Percentiles rank a stretch among this genome's conserved stretches.
These are phyloP conservation scores for Corymbia citriodora DNA, from an alignment of 441 rosid genomes.

Conservation along the genomic window DNA sequence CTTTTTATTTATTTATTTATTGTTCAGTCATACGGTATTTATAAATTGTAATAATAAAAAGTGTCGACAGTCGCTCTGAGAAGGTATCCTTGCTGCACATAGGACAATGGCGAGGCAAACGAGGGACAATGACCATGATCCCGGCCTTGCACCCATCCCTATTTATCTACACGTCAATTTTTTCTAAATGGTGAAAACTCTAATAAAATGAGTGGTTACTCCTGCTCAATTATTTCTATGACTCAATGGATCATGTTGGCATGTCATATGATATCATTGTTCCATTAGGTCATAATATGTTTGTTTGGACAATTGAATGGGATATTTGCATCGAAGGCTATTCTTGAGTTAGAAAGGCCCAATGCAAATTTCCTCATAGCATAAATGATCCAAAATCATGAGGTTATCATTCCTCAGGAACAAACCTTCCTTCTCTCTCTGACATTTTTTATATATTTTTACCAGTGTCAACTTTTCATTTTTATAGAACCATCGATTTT, in stretches of 20 bases:
- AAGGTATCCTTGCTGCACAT: not conserved
- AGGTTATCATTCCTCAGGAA: not conserved
- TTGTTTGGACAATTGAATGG: not conserved
- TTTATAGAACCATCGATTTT: not conserved
- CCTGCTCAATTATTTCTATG: not conserved
- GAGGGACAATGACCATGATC: not conserved
- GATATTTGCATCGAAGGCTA: not conserved
- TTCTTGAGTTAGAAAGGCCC: not conserved
- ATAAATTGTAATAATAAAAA: not conserved
- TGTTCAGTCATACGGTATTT: too few relatives aligned
- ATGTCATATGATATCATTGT: not conserved
- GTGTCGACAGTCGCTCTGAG: not conserved
- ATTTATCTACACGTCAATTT: not conserved
- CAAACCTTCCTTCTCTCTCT: not conserved
- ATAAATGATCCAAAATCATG: not conserved
- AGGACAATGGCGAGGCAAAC: not conserved
- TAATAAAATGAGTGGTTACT: not conserved
- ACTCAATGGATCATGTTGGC: not conserved
- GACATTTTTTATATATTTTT: not conserved
- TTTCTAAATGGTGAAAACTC: not conserved
- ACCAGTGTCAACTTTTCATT: not conserved
- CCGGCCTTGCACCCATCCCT: not conserved
- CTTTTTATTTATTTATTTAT: too few relatives aligned
- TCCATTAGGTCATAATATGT: not conserved
- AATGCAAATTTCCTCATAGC: not conserved